Evolutionary conservation across 75 land plant genomes (phyloP), one percentile per base, ranked within the genome.

Genomic region (Cunninghamia lanceolata): DNA sequence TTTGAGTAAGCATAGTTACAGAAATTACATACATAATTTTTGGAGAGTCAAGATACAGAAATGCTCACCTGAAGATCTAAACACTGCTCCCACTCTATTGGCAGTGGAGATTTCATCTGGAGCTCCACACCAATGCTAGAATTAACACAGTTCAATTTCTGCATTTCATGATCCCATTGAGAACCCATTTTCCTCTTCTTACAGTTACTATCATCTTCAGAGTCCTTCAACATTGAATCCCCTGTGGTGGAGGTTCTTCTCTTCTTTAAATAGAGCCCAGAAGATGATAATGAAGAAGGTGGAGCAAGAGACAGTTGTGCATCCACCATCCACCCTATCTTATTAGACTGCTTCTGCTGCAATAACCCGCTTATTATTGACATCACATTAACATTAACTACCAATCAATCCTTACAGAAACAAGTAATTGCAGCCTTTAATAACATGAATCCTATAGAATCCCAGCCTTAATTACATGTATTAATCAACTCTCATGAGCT

Each of bases 111-210:
- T 77, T 38, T 77, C 80, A 77, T 77, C 21, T 77, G 80, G 0
- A 77, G 45, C 80, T 77, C 80, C 40, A 77, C 80, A 40, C 80
- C 43, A 40, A 39, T 39, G 1, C 43, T 38, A 1, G 80, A 40
- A 77, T 77, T 77, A 30, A 71, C 14, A 39, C 45, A 77, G 21
- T 40, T 39, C 2, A 21, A 17, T 14, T 38, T 38, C 25, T 77
- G 43, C 40, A 38, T 17, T 39, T 77, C 45, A 19, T 39, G 28
- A 35, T 34, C 17, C 77, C 77, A 74, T 35, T 74, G 39, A 74
- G 77, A 74, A 5, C 40, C 80, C 43, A 77, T 77, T 77, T 77
- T 77, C 25, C 80, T 77, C 80, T 40, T 77, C 25, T 77, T 77
- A 19, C 40, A 38, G 6, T 40, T 17, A 16, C 43, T 35, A 3